Evolutionary conservation across 169 alveolate genomes (phyloP), one percentile per base, ranked within the genome.

Genomic region (Besnoitia besnoiti): DNA sequence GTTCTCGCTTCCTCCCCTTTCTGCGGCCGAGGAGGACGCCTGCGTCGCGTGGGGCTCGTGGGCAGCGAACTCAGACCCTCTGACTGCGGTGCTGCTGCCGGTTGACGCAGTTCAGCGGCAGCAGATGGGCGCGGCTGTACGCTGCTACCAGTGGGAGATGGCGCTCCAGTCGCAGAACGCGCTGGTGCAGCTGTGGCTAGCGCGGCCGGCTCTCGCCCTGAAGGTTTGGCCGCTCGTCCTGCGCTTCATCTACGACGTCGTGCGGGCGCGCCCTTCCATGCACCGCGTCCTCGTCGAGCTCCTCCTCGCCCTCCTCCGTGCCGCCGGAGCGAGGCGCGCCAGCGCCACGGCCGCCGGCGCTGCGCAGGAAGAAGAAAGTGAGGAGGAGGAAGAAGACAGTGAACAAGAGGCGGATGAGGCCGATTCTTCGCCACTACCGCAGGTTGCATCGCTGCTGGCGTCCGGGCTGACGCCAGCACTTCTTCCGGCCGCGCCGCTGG

Each of bases 121-220:
- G 47, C 84, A 49, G 76, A 61, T 87, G 77, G 24, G 80, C 7
- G 91, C 91, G 2, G 91, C 91, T 8, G 85, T 62, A 5, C 55
- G 91, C 39, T 87, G 91, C 67, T 42, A 51, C 47, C 91, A 87
- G 91, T 87, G 91, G 91, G 91, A 87, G 27, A 47, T 46, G 27
- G 84, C 85, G 39, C 42, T 62, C 39, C 91, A 87, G 67, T 77
- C 75, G n/a, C 91, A 87, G 46, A 87, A 87, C 33, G n/a, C 44
- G 0, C 85, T 87, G 42, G 40, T 59, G 35, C 91, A 87, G 73
- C 47, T 87, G 85, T 73, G 46, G 61, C 91, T 87, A 47, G 85
- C 16, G 85, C 73, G 62, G 7, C 91, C 91, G 4, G 39, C 55
- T 21, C 59, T 35, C 24, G 91, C 91, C 0, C 85, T 62, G 62